These are phyloP conservation scores for Aspergillus biplanus DNA, from an alignment of 495 filamentous ascomycete species.

Conservation along the genomic window DNA sequence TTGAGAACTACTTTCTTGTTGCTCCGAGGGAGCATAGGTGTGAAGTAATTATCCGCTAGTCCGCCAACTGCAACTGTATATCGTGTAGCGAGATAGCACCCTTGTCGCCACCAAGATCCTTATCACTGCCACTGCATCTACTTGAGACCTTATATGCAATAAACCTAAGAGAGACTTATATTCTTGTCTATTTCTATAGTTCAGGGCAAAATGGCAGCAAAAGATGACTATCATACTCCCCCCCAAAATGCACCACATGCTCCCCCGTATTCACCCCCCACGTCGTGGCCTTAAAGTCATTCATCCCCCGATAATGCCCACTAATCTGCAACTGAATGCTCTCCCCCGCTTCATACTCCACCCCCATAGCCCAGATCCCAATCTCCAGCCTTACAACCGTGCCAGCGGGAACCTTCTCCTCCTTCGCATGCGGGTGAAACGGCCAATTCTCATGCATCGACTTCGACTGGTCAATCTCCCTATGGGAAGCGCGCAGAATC, in stretches of 20 bases:
- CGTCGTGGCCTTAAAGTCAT: not conserved
- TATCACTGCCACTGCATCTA: too few relatives aligned
- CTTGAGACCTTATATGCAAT: too few relatives aligned
- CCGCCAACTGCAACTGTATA: too few relatives aligned
- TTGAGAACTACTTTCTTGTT: too few relatives aligned
- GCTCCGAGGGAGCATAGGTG: too few relatives aligned
- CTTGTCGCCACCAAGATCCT: too few relatives aligned
- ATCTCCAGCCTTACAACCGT: conserved; percentile 23
- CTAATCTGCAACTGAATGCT: conserved; percentile 12
- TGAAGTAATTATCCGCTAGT: too few relatives aligned
- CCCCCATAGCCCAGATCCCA: conserved; percentile 23
- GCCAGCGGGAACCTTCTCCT: conserved; percentile 17
- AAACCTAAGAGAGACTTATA: too few relatives aligned
- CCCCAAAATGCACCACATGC: not conserved
- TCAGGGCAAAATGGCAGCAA: not conserved
- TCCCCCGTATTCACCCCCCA: not conserved
- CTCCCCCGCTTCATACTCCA: conserved; percentile 23
- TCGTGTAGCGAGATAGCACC: too few relatives aligned
- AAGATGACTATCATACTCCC: not conserved
- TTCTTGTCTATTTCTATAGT: too few relatives aligned
- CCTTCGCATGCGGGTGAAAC: conserved; percentile 19
- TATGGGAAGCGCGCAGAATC: conserved; percentile 25
- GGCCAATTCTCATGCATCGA: conserved; percentile 26
- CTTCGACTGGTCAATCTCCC: conserved; percentile 21
- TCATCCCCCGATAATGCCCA: not conserved